These are phyloP conservation scores for Phyllosticta citriasiana DNA, from an alignment of 2,329 filamentous ascomycete species.

Conservation along the genomic window DNA sequence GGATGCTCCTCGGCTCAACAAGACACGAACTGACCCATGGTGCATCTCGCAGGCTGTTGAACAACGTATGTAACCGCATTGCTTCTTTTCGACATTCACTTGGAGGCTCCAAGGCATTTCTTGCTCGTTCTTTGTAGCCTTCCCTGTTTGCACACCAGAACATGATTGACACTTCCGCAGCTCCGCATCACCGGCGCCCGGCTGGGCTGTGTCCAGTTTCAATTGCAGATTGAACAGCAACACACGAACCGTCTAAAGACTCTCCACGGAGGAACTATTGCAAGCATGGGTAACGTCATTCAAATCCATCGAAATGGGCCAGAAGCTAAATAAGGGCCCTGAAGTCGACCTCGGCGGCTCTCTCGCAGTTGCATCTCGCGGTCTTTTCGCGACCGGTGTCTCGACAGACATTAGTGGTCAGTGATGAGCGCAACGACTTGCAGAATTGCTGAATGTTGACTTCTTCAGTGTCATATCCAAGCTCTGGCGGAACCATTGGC, in stretches of 20 bases:
- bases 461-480: conserved; percentile 49
- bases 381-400: conserved; percentile 56
- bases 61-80: conserved; percentile 20
- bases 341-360: conserved; percentile 56
- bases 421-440: neutral
- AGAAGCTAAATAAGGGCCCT: neutral
- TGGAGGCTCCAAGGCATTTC: neutral
- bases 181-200: conserved; percentile 56
- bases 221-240: conserved; percentile 62
- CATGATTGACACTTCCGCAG: conserved; percentile 29
- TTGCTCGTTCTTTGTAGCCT: neutral
- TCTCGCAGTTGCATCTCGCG: conserved; percentile 54
- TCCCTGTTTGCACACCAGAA: neutral
- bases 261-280: conserved; percentile 69
- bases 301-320: neutral
- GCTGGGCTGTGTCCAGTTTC: conserved; percentile 62
- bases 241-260: conserved; percentile 74
- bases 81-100: neutral
- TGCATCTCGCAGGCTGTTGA: conserved; percentile 27
- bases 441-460: neutral
- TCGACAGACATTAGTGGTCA: conserved; percentile 55
- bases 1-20: neutral
- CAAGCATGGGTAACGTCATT: conserved; percentile 47
- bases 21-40: neutral
- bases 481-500: conserved; percentile 52